Conservation (phyloP, 225 moss, liverwort and hornwort genomes). For the Marchantia polymorpha region DNA sequence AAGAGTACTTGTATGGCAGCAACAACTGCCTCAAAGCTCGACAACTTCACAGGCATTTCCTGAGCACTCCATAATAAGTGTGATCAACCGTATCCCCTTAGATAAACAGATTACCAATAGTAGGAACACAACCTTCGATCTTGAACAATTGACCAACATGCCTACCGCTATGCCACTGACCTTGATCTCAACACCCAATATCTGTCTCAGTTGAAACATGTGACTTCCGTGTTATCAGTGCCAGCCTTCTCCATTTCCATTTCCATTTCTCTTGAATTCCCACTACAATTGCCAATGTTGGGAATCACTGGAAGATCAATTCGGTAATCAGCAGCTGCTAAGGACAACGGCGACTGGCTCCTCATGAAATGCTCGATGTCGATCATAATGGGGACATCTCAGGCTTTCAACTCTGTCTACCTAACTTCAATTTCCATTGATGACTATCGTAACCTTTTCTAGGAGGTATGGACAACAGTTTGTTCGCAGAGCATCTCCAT, state of each 20-base stretch:
- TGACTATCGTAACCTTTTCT: background rate
- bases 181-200: no score
- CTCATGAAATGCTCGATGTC: background rate
- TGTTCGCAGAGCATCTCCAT: constrained; percentile 13
- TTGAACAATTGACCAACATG: no score
- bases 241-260: background rate
- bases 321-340: background rate
- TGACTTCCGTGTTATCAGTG: background rate
- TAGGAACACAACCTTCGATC: no score
- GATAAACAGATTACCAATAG: no score
- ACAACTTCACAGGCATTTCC: no score
- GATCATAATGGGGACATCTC: constrained; percentile 3
- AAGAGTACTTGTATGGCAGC: no score
- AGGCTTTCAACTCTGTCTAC: constrained; percentile 10
- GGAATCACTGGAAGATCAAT: background rate
- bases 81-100: no score
- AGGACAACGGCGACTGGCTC: background rate
- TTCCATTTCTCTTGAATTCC: background rate
- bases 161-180: no score
- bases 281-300: background rate
- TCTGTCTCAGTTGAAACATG: background rate
- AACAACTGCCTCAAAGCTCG: no score
- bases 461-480: constrained; percentile 2
- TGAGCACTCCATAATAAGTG: no score
- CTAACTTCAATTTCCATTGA: constrained; percentile 14